These are phyloP conservation scores for Ascocoryne sarcoides DNA, from an alignment of 2,329 filamentous ascomycete species.

Conservation along the genomic window DNA sequence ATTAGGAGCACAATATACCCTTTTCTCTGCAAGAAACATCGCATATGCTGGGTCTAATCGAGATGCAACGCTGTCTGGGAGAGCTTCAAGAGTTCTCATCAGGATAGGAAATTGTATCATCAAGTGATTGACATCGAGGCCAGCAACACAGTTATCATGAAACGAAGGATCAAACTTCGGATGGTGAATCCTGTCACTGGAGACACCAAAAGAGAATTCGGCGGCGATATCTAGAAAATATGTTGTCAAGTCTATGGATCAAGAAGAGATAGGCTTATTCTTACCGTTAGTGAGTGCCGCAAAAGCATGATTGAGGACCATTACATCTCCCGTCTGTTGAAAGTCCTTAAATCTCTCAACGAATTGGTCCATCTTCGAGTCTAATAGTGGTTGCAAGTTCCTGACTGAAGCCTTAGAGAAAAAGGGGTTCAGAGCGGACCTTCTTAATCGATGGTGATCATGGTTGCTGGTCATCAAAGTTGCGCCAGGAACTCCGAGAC, in stretches of 20 bases:
- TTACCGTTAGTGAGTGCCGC: neutral
- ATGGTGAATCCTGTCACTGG: slow-evolving; percentile 2
- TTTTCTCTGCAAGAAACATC: slow-evolving; percentile 3
- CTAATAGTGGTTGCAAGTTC: slow-evolving; percentile 12
- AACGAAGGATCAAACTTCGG: slow-evolving; percentile 4
- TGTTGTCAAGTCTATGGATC: neutral
- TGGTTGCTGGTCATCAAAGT: slow-evolving; percentile 14
- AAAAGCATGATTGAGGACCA: slow-evolving; percentile 10
- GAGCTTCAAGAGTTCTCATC: slow-evolving; percentile 1
- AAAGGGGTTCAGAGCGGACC: slow-evolving; percentile 14
- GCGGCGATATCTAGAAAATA: neutral
- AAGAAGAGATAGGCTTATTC: neutral
- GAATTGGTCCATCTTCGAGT: slow-evolving; percentile 10
- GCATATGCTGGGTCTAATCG: slow-evolving; percentile 1
- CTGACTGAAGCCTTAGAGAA: slow-evolving; percentile 14
- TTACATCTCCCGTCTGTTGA: slow-evolving; percentile 1
- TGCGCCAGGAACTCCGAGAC: slow-evolving; percentile 7
- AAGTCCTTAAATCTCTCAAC: slow-evolving; percentile 7
- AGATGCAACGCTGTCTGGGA: slow-evolving; percentile 4
- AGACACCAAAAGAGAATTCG: neutral
- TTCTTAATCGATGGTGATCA: slow-evolving; percentile 14
- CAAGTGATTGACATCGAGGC: slow-evolving; percentile 5
- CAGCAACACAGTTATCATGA: slow-evolving; percentile 3
- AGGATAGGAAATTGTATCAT: slow-evolving; percentile 3
- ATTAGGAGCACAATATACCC: neutral